Evolutionary conservation across 2,329 filamentous ascomycete genomes (phyloP).

Genomic region (Fusarium abutilonis): DNA sequence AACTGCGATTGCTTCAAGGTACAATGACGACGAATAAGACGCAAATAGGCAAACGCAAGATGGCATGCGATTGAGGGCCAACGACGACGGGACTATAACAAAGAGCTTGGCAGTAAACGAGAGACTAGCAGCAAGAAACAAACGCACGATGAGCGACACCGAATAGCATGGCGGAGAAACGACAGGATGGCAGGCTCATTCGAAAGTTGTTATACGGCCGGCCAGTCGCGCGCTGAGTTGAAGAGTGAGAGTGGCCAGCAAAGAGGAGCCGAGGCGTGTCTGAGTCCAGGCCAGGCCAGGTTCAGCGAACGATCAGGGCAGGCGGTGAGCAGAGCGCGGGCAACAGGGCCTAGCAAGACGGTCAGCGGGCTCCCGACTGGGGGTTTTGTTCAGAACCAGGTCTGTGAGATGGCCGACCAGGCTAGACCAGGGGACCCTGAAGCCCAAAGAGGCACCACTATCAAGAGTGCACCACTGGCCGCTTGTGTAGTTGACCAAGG

Average conservation of each 20-base stretch:
- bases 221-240: slow-evolving; percentile 42
- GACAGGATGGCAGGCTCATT: slow-evolving; percentile 35
- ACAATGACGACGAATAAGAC: slow-evolving; percentile 33
- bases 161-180: slow-evolving; percentile 44
- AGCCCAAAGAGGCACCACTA: slow-evolving; percentile 29
- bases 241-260: slow-evolving; percentile 32
- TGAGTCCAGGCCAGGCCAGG: neutral
- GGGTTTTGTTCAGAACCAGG: slow-evolving; percentile 27
- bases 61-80: slow-evolving; percentile 26
- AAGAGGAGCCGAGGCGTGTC: slow-evolving; percentile 29
- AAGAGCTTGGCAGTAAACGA: slow-evolving; percentile 37
- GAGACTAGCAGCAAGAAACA: slow-evolving; percentile 42
- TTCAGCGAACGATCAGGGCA: slow-evolving; percentile 42
- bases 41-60: slow-evolving; percentile 27
- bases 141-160: slow-evolving; percentile 34
- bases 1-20: slow-evolving; percentile 29
- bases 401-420: slow-evolving; percentile 36
- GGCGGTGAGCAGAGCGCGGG: slow-evolving; percentile 44
- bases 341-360: slow-evolving; percentile 32
- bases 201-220: slow-evolving; percentile 41
- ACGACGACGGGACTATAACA: slow-evolving; percentile 34
- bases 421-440: slow-evolving; percentile 40
- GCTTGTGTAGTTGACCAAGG: slow-evolving; percentile 23
- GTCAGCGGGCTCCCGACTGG: slow-evolving; percentile 35
- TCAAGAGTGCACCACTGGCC: slow-evolving; percentile 28